Evolutionary conservation across 192 early-diverging fungal species (phyloP).

Genomic region (Gonapodya sp.): DNA sequence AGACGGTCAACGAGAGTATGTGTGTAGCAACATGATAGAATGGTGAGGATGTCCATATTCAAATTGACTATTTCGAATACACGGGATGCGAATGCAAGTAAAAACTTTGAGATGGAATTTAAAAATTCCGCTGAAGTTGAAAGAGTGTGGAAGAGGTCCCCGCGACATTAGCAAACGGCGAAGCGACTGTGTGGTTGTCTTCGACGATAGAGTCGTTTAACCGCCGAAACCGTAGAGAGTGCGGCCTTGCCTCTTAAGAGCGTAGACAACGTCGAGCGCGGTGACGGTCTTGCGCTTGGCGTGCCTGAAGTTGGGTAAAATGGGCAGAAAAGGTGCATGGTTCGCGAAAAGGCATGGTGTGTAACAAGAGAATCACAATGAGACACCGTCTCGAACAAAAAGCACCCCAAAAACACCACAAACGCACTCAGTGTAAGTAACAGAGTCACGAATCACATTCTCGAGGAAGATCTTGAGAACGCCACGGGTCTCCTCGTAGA

Average conservation of each 20-base stretch:
- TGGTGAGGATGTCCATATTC: background rate
- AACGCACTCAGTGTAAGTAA: constrained; percentile 85
- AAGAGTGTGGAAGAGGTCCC: background rate
- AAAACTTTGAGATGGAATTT: background rate
- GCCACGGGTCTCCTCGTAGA: constrained; percentile 97
- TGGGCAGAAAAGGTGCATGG: background rate
- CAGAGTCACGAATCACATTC: constrained; percentile 97
- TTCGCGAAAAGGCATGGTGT: background rate
- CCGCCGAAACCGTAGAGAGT: constrained; percentile 84
- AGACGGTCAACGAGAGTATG: too few relatives aligned
- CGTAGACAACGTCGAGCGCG: constrained; percentile 98
- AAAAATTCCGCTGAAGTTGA: background rate
- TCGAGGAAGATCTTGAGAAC: constrained; percentile 98
- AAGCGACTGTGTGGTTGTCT: background rate
- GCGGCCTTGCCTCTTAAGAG: constrained; percentile 92
- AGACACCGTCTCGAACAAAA: background rate
- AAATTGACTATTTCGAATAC: background rate
- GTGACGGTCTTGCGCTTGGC: constrained; percentile 99
- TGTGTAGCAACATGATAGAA: background rate
- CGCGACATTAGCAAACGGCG: background rate
- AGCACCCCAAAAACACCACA: background rate
- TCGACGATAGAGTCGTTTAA: constrained; percentile 33
- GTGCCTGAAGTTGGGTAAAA: constrained; percentile 33
- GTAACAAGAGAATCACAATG: background rate
- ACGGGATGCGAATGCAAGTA: background rate